A percentile compares a stretch with the other conserved stretches of the same genome.
phyloP scores from a whole-genome alignment of 768 basidiomycete species.

The Tylopilus sp. region DNA sequence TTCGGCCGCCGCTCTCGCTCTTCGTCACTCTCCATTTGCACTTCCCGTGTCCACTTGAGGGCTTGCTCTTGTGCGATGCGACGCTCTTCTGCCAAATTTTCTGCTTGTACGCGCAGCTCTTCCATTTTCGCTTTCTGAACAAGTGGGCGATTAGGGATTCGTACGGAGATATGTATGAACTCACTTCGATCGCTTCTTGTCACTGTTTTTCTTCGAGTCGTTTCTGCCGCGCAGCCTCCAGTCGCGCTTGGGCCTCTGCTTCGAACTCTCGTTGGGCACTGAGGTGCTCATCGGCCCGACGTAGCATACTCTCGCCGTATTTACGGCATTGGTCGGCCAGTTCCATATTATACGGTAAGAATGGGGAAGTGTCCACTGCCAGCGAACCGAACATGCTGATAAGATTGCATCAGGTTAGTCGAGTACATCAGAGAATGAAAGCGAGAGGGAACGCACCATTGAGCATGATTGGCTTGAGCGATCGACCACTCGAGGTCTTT shows the following conservation, averaged over 20 bases:
- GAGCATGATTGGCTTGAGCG: conserved; percentile 79
- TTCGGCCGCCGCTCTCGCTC: conserved; percentile 67
- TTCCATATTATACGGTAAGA: conserved; percentile 80
- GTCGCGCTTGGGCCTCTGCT: conserved; percentile 62
- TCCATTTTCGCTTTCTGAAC: conserved; percentile 58
- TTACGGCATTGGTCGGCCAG: conserved; percentile 86
- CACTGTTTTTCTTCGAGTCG: conserved; percentile 78
- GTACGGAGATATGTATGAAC: conserved; percentile 13
- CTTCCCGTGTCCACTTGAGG: conserved; percentile 70
- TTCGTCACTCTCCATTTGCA: conserved; percentile 68
- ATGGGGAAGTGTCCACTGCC: conserved; percentile 63
- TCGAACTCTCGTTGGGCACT: conserved; percentile 69
- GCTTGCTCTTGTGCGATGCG: conserved; percentile 74
- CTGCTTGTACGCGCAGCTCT: conserved; percentile 63
- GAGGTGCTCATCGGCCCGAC: conserved; percentile 78
- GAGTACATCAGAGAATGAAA: not conserved
- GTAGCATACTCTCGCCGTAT: conserved; percentile 85
- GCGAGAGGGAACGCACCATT: conserved; percentile 54
- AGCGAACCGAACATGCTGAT: conserved; percentile 79
- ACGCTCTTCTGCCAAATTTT: conserved; percentile 78
- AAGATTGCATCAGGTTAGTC: not conserved
- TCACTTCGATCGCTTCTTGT: conserved; percentile 62
- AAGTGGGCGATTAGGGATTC: not conserved
- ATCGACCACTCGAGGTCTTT: conserved; percentile 77
- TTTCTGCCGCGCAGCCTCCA: conserved; percentile 72